Conservation (phyloP, 1,139 yeast genomes). For the Geotrichum citri-aurantii region DNA sequence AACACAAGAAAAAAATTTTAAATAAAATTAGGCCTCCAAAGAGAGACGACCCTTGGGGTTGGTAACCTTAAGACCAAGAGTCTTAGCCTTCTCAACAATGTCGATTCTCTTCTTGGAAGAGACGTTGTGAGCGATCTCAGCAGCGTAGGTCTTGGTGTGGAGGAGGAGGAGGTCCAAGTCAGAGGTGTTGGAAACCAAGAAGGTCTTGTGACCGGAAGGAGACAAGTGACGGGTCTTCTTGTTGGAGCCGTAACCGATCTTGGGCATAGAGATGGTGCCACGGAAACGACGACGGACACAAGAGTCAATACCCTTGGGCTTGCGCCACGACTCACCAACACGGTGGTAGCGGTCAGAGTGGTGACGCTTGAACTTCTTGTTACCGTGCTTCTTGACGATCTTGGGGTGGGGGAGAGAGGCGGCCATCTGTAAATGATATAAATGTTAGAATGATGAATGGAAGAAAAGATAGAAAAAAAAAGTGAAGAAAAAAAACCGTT, state of each 20-base stretch:
- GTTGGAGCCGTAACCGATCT: conserved; percentile 99
- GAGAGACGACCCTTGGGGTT: conserved; percentile 98
- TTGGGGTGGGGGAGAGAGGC: conserved; percentile 97
- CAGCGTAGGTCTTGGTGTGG: conserved; percentile 99
- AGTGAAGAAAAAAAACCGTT: too few species aligned
- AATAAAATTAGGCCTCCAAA: conserved; percentile 71
- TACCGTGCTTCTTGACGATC: conserved; percentile 96
- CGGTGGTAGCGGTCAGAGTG: conserved; percentile 99
- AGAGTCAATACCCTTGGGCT: conserved; percentile 99
- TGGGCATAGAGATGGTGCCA: conserved; percentile 98
- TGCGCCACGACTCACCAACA: conserved; percentile 99
- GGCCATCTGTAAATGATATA: conserved; percentile 56
- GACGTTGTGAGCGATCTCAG: conserved; percentile 98
- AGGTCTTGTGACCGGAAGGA: conserved; percentile 98
- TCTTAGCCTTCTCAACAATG: conserved; percentile 95
- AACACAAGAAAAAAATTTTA: conserved; percentile 1
- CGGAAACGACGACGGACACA: conserved; percentile 99
- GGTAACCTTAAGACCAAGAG: conserved; percentile 98
- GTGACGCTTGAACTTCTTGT: conserved; percentile 99
- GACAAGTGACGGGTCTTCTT: conserved; percentile 93
- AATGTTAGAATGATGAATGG: not conserved
- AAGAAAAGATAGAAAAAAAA: too few species aligned
- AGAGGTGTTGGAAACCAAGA: conserved; percentile 84
- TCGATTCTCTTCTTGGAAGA: conserved; percentile 98
- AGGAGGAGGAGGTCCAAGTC: conserved; percentile 93